Evolutionary conservation across 306 rosid species (phyloP).

Genomic region (Dalbergia cultrata): DNA sequence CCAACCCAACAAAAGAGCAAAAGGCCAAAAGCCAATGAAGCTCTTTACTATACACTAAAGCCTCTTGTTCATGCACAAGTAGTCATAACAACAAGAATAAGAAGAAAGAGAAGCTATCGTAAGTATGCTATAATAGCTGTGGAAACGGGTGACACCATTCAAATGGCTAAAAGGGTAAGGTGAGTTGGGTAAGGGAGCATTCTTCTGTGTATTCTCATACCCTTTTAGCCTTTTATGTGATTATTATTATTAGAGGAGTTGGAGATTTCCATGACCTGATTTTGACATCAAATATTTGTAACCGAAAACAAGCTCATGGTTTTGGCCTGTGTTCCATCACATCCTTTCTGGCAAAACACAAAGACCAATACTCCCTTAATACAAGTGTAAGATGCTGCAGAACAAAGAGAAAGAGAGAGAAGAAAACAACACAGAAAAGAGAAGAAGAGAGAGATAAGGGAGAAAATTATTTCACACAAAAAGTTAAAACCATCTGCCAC

Average conservation of each 20-base stretch:
- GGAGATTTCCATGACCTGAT: conserved; percentile 35
- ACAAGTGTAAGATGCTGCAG: conserved; percentile 55
- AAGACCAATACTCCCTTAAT: conserved; percentile 44
- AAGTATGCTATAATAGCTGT: not conserved
- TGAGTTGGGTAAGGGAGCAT: conserved; percentile 30
- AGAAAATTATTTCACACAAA: conserved; percentile 74
- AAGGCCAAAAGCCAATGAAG: conserved; percentile 26
- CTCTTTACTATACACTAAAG: conserved; percentile 21
- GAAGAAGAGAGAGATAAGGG: conserved; percentile 1
- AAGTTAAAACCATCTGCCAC: conserved; percentile 83
- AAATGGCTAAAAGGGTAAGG: conserved; percentile 35
- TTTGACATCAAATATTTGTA: not conserved
- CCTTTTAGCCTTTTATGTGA: conserved; percentile 45
- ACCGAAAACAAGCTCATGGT: conserved; percentile 47
- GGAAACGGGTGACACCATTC: conserved; percentile 28
- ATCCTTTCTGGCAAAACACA: conserved; percentile 61
- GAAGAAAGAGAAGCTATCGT: not conserved
- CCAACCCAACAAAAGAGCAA: conserved; percentile 15
- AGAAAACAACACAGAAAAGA: conserved; percentile 1
- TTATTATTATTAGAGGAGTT: not conserved
- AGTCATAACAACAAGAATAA: conserved; percentile 1
- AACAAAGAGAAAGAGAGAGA: conserved; percentile 31
- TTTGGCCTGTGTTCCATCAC: conserved; percentile 76
- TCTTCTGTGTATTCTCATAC: conserved; percentile 37
- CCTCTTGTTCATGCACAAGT: conserved; percentile 19